phyloP scores from a whole-genome alignment of 1,139 yeast genomes.

The Ogataea hybrid region DNA sequence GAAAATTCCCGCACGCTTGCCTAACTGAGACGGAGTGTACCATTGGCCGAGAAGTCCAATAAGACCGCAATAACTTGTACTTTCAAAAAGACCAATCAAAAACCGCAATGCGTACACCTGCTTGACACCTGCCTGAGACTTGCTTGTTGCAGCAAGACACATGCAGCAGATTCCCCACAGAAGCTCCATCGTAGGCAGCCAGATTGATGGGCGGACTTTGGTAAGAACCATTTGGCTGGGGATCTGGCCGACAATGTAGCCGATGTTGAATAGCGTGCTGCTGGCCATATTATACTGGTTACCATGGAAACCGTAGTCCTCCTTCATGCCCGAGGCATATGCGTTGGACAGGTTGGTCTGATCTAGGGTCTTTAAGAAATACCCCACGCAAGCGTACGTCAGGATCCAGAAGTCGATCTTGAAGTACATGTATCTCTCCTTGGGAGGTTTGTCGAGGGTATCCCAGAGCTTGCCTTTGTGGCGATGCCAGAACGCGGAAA shows the following conservation, averaged over 20 bases:
- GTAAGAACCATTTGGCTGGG: constrained; percentile 55
- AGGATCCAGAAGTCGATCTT: constrained; percentile 40
- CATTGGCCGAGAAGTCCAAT: constrained; percentile 55
- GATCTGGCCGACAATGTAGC: constrained; percentile 55
- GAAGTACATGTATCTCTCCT: constrained; percentile 29
- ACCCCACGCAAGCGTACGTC: constrained; percentile 37
- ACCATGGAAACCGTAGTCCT: constrained; percentile 47
- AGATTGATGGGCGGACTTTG: constrained; percentile 50
- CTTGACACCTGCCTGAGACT: constrained; percentile 8
- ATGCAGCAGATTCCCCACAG: constrained; percentile 17
- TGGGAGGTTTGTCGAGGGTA: constrained; percentile 44
- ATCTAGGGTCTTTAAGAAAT: constrained; percentile 37
- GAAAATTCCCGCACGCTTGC: constrained; percentile 50
- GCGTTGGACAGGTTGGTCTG: constrained; percentile 52
- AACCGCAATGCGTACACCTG: constrained; percentile 20
- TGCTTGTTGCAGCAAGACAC: constrained; percentile 26
- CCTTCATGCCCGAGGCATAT: constrained; percentile 59
- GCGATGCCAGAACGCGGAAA: constrained; percentile 12
- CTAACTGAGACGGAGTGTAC: constrained; percentile 47
- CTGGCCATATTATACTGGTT: constrained; percentile 48
- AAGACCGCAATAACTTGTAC: constrained; percentile 41
- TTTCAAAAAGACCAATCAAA: constrained; percentile 20
- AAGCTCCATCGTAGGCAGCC: constrained; percentile 33
- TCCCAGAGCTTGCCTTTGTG: constrained; percentile 39
- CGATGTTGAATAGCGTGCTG: constrained; percentile 56